Conservation (phyloP, 768 basidiomycete species). For the Lactarius hatsudake region DNA sequence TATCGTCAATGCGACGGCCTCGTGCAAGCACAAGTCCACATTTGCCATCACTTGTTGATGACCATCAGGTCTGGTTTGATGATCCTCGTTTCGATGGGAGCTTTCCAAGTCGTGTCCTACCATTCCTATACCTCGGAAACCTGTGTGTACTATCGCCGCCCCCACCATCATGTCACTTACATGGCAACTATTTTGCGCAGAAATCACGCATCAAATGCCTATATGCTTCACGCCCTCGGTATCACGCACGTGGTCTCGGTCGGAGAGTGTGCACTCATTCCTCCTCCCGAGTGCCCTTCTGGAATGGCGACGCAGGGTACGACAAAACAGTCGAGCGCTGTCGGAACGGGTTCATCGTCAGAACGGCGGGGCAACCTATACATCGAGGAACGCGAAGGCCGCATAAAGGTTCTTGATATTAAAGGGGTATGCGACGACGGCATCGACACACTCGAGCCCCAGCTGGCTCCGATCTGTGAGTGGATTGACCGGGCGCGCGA, state of each 20-base stretch:
- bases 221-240: constrained; percentile 93
- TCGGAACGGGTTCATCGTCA: constrained; percentile 44
- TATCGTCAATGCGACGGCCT: constrained; percentile 42
- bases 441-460: constrained; percentile 88
- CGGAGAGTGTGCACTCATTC: constrained; percentile 89
- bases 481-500: constrained; percentile 88
- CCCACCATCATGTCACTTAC: constrained; percentile 27
- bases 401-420: constrained; percentile 89
- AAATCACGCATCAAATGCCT: constrained; percentile 91
- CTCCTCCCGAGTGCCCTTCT: constrained; percentile 46
- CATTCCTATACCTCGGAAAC: constrained; percentile 93
- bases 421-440: constrained; percentile 95
- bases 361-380: constrained; percentile 72
- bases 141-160: constrained; percentile 54
- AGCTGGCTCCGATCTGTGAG: constrained; percentile 82
- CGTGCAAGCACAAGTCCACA: constrained; percentile 70
- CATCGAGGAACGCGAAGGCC: constrained; percentile 83
- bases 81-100: constrained; percentile 92
- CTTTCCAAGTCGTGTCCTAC: constrained; percentile 90
- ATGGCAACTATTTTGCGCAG: constrained; percentile 38
- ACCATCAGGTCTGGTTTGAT: constrained; percentile 93
- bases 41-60: constrained; percentile 58
- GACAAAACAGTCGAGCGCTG: constrained; percentile 18
- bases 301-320: not conserved
- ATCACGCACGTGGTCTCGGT: constrained; percentile 98